Base-by-base conservation (phyloP, 2,329 filamentous ascomycete genomes). In the Aspergillus sojae region DNA sequence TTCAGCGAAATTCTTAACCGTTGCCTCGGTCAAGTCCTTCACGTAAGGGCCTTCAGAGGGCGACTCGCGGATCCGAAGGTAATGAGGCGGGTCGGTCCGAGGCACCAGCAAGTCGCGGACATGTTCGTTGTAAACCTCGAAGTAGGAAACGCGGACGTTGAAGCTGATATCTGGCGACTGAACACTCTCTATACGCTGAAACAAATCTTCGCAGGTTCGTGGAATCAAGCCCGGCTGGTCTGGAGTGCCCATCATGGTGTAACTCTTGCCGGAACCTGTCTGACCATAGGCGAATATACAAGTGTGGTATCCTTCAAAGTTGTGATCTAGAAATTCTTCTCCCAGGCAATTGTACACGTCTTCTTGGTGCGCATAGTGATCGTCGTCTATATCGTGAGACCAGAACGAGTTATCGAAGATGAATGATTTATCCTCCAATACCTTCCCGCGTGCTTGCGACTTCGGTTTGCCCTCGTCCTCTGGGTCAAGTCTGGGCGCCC, bases 111-210 rank as follows among this genome's bases (percentile, higher is more conserved):
- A 83, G 75, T 99, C 95, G 63, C 95, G 92, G 57, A 99, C 95
- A 79, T 98, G 95, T 81, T 99, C 95, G 79, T 99, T 99, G 86
- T 99, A 99, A 65, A 99, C 95, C 77, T 99, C 95, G 74, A 99
- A 98, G 81, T 99, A 99, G 4, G 94, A 97, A 32, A 98, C 95
- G 67, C 95, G 91, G 68, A 99, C 95, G 72, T 94, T 95, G 84
- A 97, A 99, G 70, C 92, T 96, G 76, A 97, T 93, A 78, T 95
- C 96, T 60, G 93, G 91, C 53, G 91, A 91, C 73, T 96, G 91
- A 69, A 91, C 89, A 50, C 88, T 87, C 68, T 94, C 90, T 75
- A 99, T 97, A 61, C 95, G 88, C 81, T 97, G 89, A 76, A 99
- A 99, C 57, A 99, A 85, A 78, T 97, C 95, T 78, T 97, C 91